Evolutionary conservation across 768 basidiomycete genomes (phyloP), one percentile per base, ranked within the genome.

Genomic region (Rhodotorula taiwanensis): DNA sequence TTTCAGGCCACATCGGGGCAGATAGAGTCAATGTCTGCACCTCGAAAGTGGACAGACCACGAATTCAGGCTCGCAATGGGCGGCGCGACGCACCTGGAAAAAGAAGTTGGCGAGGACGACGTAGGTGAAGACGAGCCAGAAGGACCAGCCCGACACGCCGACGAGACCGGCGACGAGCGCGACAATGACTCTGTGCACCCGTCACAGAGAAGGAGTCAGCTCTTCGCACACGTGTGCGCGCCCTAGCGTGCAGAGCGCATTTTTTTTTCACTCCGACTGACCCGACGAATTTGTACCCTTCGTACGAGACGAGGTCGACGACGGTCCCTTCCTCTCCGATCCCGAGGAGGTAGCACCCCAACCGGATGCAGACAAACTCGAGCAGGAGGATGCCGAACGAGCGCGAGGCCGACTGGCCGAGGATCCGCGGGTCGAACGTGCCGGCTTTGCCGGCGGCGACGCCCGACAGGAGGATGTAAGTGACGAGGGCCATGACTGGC

Each of bases 251-350:
- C n/a, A n/a, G n/a, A n/a, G n/a, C n/a, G n/a, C n/a, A n/a, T n/a
- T n/a, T n/a, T n/a, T n/a, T n/a, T n/a, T n/a, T n/a, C n/a, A n/a
- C n/a, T n/a, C n/a, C n/a, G n/a, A n/a, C n/a, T n/a, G n/a, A n/a
- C 90, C 90, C 94, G 33, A 97, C 89, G 71, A 99, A 98, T 74
- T 99, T 98, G 78, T 98, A 98, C 0, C 95, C 94, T 8, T 86
- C 88, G 74, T 97, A 98, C 1, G 93, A 88, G 34, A 95, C 77
- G 52, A 98, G 76, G 73, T 95, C 91, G 8, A 87, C 80, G 28
- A 88, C 81, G 50, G 88, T 86, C 30, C 79, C 80, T 13, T 80
- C 76, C 10, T 80, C 77, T 5, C 85, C 85, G 4, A 98, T 89
- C 64, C 89, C 91, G 52, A 98, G 82, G 53, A 97, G 78, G 76